Evolutionary conservation across 106 monocot genomes (phyloP).

Genomic region (Dendrobium huoshanense): DNA sequence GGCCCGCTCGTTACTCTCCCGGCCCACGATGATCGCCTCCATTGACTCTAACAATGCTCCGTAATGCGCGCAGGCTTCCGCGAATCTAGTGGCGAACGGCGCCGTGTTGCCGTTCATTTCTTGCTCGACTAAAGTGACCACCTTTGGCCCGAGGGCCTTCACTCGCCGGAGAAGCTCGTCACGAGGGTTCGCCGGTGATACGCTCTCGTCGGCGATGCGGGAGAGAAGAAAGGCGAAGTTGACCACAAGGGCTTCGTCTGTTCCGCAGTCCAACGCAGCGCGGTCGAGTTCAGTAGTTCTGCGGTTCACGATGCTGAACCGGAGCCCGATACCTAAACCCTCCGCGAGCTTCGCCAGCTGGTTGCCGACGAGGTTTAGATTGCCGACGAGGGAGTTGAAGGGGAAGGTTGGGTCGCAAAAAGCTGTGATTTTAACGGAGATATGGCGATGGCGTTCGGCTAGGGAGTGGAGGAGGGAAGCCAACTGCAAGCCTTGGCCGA

Average conservation of each 20-base stretch:
- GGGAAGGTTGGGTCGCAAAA: conserved; percentile 25
- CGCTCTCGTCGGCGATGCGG: conserved; percentile 55
- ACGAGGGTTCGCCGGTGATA: conserved; percentile 45
- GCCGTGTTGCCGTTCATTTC: conserved; percentile 57
- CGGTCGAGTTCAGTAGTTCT: conserved; percentile 21
- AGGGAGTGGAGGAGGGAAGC: conserved; percentile 38
- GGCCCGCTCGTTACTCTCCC: conserved; percentile 10
- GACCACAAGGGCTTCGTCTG: conserved; percentile 36
- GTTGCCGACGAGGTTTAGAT: conserved; percentile 14
- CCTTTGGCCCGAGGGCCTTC: conserved; percentile 12
- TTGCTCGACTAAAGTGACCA: conserved; percentile 41
- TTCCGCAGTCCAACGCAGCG: conserved; percentile 27
- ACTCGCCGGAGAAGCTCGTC: conserved; percentile 45
- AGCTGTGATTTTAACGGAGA: conserved; percentile 22
- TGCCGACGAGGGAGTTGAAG: conserved; percentile 7
- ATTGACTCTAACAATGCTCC: conserved; percentile 41
- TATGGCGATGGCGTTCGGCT: conserved; percentile 16
- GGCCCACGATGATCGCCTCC: conserved; percentile 11
- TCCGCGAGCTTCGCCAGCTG: conserved; percentile 18
- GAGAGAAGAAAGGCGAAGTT: conserved; percentile 39
- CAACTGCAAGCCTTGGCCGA: conserved; percentile 56
- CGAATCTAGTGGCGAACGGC: conserved; percentile 37
- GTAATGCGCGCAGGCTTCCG: conserved; percentile 39
- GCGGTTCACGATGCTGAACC: conserved; percentile 23
- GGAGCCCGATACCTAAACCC: conserved; percentile 15